Evolutionary conservation across 306 rosid genomes (phyloP).

Genomic region (Casuarina glauca): DNA sequence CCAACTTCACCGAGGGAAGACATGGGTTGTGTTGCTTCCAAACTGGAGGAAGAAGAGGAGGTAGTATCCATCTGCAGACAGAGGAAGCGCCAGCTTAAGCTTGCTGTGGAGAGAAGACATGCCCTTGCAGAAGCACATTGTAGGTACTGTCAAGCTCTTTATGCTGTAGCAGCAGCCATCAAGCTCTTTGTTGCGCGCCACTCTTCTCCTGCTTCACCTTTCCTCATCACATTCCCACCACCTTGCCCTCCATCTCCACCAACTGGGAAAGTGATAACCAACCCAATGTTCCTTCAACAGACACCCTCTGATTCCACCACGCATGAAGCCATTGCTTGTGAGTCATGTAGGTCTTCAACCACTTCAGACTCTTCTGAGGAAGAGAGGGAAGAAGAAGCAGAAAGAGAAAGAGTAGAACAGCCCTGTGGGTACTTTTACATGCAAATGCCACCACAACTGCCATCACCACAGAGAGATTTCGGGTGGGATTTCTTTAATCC

Average conservation of each 20-base stretch:
- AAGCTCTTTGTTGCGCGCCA: constrained; percentile 85
- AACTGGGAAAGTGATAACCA: constrained; percentile 56
- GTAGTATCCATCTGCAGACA: constrained; percentile 81
- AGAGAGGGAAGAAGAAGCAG: constrained; percentile 48
- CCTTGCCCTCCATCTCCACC: constrained; percentile 47
- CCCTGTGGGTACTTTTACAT: constrained; percentile 69
- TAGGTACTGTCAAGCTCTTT: constrained; percentile 66
- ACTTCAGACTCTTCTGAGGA: constrained; percentile 64
- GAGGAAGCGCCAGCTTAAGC: constrained; percentile 71
- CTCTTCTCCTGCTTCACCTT: constrained; percentile 80
- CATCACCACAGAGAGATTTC: constrained; percentile 79
- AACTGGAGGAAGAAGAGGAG: constrained; percentile 89
- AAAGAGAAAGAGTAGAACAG: constrained; percentile 30
- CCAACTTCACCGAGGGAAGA: constrained; percentile 28
- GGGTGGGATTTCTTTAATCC: constrained; percentile 98
- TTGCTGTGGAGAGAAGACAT: constrained; percentile 81
- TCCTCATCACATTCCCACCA: constrained; percentile 85
- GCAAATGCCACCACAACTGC: constrained; percentile 78
- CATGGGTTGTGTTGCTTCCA: constrained; percentile 95
- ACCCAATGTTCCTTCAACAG: constrained; percentile 91
- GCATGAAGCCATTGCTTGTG: constrained; percentile 62
- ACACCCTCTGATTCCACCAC: constrained; percentile 61
- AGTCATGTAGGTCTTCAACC: constrained; percentile 52
- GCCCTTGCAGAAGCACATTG: constrained; percentile 92
- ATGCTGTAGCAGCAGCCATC: constrained; percentile 77